A percentile compares a stretch with the other conserved stretches of the same genome.
Evolutionary conservation across 192 early-diverging fungal genomes (phyloP).

Genomic region (Podila epigama): DNA sequence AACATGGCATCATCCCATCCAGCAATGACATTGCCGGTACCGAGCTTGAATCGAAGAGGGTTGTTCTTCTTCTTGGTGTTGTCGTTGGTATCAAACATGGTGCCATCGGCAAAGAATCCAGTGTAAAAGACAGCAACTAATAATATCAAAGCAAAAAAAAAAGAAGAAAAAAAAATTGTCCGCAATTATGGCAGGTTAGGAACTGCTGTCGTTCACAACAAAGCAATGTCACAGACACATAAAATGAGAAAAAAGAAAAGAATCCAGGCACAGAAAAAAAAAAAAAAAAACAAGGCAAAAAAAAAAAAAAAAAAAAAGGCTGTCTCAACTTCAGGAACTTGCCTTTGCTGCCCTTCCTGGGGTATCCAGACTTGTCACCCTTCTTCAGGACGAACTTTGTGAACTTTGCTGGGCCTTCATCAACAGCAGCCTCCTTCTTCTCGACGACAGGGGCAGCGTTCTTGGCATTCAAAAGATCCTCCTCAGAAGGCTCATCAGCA

Average conservation of each 20-base stretch:
- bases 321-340: neutral
- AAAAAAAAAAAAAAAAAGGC: neutral
- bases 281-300: neutral
- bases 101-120: constrained; percentile 73
- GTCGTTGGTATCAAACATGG: constrained; percentile 74
- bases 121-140: constrained; percentile 66
- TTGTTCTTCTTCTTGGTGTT: constrained; percentile 67
- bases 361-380: constrained; percentile 62
- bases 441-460: constrained; percentile 34
- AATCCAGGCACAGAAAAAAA: neutral
- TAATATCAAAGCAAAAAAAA: neutral
- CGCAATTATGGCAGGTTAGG: too few species aligned
- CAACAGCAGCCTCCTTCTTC: constrained; percentile 35
- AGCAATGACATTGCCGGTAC: constrained; percentile 63
- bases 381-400: constrained; percentile 70
- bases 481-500: constrained; percentile 46
- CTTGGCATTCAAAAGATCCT: constrained; percentile 37
- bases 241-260: neutral
- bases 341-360: constrained; percentile 76
- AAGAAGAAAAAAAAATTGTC: neutral
- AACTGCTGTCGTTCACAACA: too few species aligned
- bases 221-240: neutral
- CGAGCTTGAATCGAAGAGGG: constrained; percentile 77
- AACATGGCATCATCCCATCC: constrained; percentile 79
- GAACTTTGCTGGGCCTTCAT: constrained; percentile 64